Evolutionary conservation across 2,329 filamentous ascomycete species (phyloP), one percentile per base, ranked within the genome.

Genomic region (Trichoderma aggressivum): DNA sequence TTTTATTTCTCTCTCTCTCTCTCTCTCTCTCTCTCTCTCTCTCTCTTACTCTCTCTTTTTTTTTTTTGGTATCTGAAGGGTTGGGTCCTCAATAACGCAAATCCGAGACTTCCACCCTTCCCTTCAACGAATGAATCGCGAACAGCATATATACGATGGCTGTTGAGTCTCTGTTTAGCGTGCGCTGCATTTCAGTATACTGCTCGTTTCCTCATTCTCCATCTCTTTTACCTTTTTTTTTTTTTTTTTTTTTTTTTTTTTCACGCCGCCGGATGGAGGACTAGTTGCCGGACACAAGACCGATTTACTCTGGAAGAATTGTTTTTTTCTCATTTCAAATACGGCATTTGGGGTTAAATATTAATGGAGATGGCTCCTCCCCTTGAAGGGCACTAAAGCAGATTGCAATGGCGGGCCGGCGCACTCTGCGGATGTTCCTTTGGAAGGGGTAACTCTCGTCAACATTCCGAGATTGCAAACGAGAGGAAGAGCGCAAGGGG

Each of bases 211-310:
- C 4, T 58, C 55, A 50, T 32, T 58, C 16, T 7, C 28, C 5
- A 10, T 67, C 30, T 39, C 21, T n/a, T 43, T 53, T 28, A 8
- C 3, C 24, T 14, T 56, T 18, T 56, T 39, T 32, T 30, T 62
- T 39, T 32, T 30, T 62, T 39, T 32, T 30, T 62, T n/a, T 14
- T 56, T 18, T 56, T 14, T 56, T 18, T 56, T 39, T 32, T 30
- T 62, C 11, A 53, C 43, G 72, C 77, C 77, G 77, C 77, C 69
- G 75, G 77, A 72, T 75, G 61, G 77, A 77, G 71, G 73, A 74
- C 76, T 74, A 77, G 64, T 39, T 68, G 56, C 67, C 59, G 24
- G 24, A 18, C 59, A 70, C 32, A 56, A 62, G 16, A 39, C 39
- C n/a, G 11, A 16, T 70, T 36, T 62, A 61, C 60, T 50, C 30